Evolutionary conservation across 768 basidiomycete genomes (phyloP), one percentile per base, ranked within the genome.

Genomic region (Phanerochaete sordida): DNA sequence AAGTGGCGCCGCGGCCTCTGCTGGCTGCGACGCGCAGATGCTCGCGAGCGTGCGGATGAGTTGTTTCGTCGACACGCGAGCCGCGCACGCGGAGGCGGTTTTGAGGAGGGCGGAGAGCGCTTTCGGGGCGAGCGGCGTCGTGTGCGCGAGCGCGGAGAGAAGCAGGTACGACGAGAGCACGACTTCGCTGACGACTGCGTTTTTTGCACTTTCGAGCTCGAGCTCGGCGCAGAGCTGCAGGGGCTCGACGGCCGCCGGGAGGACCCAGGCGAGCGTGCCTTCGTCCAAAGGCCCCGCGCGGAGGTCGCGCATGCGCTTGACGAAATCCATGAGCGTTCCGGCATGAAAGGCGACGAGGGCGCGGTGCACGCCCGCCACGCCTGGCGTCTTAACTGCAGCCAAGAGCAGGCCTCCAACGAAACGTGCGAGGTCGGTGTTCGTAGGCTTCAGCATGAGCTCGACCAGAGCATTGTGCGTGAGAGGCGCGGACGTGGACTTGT

Each of bases 301-400:
- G 19, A 21, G 16, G 6, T 56, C 43, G 9, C 53, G 46, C 39
- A 48, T 60, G 19, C 59, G 37, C 30, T 59, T 81, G 39, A 99
- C 78, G 67, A 90, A 95, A 43, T 92, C 93, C 33, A 95, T 83
- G 46, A 93, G 74, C 0, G 82, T 83, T 7, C 90, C 87, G 7
- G 90, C 82, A 71, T 93, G 91, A 75, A 98, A 98, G 0, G 86
- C 86, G 46, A 93, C 72, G 16, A 98, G 74, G 0, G 89, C 83
- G 37, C 86, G 86, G 69, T 96, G 52, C 61, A 71, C 39, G 19
- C 58, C 69, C 12, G 69, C 72, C 62, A 75, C 66, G 6, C 28
- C 33, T 2, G 56, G 2, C 15, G 56, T n/a, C 66, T 84, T 83
- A 56, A 88, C 59, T 0, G 85, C 79, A 21, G 67, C 68, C 0